Percentiles rank a stretch among this genome's conserved stretches.
phyloP scores from a whole-genome alignment of 129 eudicot genomes.

The Lonicera japonica region DNA sequence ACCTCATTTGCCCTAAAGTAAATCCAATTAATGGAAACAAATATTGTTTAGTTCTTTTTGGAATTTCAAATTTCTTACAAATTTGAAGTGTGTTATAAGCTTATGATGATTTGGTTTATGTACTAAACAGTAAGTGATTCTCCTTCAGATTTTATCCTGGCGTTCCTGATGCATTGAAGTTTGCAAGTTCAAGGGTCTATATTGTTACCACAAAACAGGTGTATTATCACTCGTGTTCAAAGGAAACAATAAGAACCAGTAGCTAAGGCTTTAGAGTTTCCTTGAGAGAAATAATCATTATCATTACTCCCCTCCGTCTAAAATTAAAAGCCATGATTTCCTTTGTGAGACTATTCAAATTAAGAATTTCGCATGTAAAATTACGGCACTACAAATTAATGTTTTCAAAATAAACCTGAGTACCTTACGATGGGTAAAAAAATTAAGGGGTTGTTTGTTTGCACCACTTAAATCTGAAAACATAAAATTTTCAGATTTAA shows the following conservation, averaged over 20 bases:
- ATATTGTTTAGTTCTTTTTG: no score
- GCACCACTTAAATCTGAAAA: no score
- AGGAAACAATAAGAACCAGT: background rate
- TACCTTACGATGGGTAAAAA: no score
- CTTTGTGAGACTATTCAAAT: background rate
- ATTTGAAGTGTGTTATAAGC: no score
- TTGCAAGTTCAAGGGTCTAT: slow-evolving; percentile 79
- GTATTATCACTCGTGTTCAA: background rate
- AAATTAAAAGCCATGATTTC: background rate
- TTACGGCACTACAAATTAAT: background rate
- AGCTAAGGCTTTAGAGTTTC: background rate
- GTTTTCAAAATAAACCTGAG: background rate
- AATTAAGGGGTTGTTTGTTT: no score
- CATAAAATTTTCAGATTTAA: no score
- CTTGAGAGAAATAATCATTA: background rate
- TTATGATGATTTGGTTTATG: no score
- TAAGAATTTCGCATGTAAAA: background rate
- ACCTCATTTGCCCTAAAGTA: no score
- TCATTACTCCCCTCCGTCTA: background rate
- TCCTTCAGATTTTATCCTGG: slow-evolving; percentile 87
- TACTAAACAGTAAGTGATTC: slow-evolving; percentile 1
- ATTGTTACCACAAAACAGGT: slow-evolving; percentile 97
- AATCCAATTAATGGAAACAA: no score
- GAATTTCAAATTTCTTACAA: no score
- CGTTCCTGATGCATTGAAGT: slow-evolving; percentile 92